Evolutionary conservation across 2,329 filamentous ascomycete species (phyloP).

Genomic region (Metarhizium sp.): DNA sequence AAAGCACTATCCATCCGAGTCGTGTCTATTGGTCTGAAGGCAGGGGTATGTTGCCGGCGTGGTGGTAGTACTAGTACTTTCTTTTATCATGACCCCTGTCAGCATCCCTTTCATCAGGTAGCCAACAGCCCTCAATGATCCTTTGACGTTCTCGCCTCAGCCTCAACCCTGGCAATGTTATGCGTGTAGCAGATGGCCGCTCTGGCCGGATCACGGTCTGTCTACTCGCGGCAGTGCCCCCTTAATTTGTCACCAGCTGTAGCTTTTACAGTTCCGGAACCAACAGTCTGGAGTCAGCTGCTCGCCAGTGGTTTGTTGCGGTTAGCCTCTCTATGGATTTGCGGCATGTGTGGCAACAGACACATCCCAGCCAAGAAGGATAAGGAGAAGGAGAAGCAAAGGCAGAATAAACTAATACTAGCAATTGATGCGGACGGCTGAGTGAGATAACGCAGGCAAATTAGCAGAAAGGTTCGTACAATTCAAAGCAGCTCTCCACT

Average conservation of each 20-base stretch:
- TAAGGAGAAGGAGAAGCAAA: not conserved
- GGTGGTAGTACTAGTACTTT: not conserved
- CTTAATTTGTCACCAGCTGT: not conserved
- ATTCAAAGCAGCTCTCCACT: not conserved
- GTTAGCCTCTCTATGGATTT: not conserved
- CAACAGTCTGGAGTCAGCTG: not conserved
- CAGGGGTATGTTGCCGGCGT: not conserved
- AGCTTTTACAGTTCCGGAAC: not conserved
- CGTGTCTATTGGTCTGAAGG: not conserved
- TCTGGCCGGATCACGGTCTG: too few species aligned
- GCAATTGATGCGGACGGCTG: not conserved
- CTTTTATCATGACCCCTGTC: not conserved
- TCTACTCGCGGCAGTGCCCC: not conserved
- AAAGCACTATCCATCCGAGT: not conserved
- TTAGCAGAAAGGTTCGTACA: too few species aligned
- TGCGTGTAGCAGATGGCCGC: not conserved
- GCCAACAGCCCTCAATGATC: not conserved
- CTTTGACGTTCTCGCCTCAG: not conserved
- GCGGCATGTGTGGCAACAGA: not conserved
- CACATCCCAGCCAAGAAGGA: not conserved
- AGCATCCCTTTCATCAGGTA: not conserved
- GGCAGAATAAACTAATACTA: not conserved
- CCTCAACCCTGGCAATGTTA: not conserved
- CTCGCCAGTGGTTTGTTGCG: not conserved
- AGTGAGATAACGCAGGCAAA: not conserved